Evolutionary conservation across 495 filamentous ascomycete genomes (phyloP), one percentile per base, ranked within the genome.

Genomic region (Tuber aestivum): DNA sequence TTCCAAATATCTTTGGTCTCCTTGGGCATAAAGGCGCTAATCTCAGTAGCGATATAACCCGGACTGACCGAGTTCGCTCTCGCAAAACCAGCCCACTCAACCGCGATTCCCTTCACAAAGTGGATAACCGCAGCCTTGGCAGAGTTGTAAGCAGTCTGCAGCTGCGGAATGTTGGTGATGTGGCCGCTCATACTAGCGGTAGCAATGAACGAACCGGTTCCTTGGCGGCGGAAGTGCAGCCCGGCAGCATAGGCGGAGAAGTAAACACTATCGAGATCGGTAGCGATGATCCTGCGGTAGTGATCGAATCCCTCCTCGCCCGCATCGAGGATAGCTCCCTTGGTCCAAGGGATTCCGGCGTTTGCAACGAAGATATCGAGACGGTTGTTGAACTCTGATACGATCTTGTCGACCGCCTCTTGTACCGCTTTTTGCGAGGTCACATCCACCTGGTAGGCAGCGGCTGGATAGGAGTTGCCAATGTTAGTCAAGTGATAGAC

Each of bases 31-130:
- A 94, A 97, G 78, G 86, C 85, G 48, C 92, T 92, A 79, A 97
- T 92, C 80, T 93, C 93, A 0, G 93, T 97, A 38, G 88, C 89
- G 76, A 97, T 95, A 83, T 95, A 97, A 7, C 94, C 94, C 1
- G 94, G 94, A 5, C 91, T 94, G 44, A 97, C 85, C 37, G 89
- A 89, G 84, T 97, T 97, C 72, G 88, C 91, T 40, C 94, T 88
- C 16, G 94, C 94, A 81, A 93, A 97, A 41, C 90, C 90, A 35
- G 92, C 89, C 93, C 93, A 97, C 83, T 97, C 94, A 40, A 97
- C 88, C 2, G 94, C 92, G 20, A 97, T 87, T 32, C 91, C 92
- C 83, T 87, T 90, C 84, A 89, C 89, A 88, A 72, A 87, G 76
- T 97, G 94, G 72, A 92, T 91, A 27, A 95, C 88, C 18, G 89